Evolutionary conservation across 106 monocot genomes (phyloP).

Genomic region (Dendrobium huoshanense): DNA sequence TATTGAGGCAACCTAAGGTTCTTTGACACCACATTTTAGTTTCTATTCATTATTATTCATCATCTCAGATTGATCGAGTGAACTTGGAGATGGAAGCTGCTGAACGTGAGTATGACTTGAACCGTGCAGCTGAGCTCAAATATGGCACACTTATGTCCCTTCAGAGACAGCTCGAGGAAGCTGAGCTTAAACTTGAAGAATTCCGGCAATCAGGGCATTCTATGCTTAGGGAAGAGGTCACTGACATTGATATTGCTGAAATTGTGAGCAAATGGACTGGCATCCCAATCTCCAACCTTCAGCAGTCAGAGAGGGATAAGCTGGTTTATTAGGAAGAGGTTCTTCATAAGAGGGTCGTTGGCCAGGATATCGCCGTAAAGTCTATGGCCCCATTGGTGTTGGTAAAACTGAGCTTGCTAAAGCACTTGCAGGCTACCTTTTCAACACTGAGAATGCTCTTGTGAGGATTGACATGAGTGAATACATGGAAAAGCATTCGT

Average conservation of each 20-base stretch:
- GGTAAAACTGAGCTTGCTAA: slow-evolving; percentile 97
- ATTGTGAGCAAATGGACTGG: slow-evolving; percentile 98
- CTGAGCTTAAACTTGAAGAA: slow-evolving; percentile 70
- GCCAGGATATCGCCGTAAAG: slow-evolving; percentile 83
- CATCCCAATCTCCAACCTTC: slow-evolving; percentile 80
- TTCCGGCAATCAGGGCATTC: slow-evolving; percentile 74
- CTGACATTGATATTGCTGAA: slow-evolving; percentile 83
- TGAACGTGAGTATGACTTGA: slow-evolving; percentile 86
- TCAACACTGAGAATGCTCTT: slow-evolving; percentile 88
- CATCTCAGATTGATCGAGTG: slow-evolving; percentile 70
- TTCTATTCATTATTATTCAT: not conserved
- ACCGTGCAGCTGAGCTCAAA: slow-evolving; percentile 89
- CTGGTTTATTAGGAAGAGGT: slow-evolving; percentile 65
- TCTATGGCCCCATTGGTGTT: slow-evolving; percentile 88
- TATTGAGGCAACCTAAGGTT: not conserved
- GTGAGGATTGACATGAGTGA: slow-evolving; percentile 97
- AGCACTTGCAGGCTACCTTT: slow-evolving; percentile 70
- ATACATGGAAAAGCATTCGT: slow-evolving; percentile 94
- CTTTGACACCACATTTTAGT: not conserved
- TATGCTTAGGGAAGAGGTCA: slow-evolving; percentile 87
- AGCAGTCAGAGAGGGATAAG: slow-evolving; percentile 81
- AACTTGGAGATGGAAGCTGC: slow-evolving; percentile 96
- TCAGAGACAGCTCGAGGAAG: slow-evolving; percentile 79
- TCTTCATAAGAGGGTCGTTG: slow-evolving; percentile 73
- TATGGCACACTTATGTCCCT: slow-evolving; percentile 76